phyloP scores from a whole-genome alignment of 768 basidiomycete species.

The Rhodotorula paludigena region DNA sequence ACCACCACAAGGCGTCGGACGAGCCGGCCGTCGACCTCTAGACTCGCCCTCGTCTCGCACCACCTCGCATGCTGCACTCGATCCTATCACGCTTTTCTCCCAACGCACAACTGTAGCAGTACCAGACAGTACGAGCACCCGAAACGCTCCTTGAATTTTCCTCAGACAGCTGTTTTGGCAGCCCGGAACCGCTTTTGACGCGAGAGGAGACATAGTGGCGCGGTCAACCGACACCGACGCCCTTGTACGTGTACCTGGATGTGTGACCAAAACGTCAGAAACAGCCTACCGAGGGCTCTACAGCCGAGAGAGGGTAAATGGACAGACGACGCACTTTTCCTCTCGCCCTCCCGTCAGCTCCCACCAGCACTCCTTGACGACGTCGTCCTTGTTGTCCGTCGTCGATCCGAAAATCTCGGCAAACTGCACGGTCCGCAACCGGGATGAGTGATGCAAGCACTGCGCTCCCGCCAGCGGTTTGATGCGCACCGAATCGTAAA shows the following conservation, averaged over 20 bases:
- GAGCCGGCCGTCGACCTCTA: conserved; percentile 26
- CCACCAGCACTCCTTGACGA: conserved; percentile 34
- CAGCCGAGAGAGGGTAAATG: neutral
- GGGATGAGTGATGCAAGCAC: neutral
- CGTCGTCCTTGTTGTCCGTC: conserved; percentile 25
- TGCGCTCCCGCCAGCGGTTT: neutral
- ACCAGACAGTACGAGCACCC: no score
- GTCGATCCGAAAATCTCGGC: conserved; percentile 1
- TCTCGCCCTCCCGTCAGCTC: conserved; percentile 34
- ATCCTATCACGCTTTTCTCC: neutral
- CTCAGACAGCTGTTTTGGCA: no score
- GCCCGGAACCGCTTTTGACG: no score
- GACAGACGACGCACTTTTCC: neutral
- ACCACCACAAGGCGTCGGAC: conserved; percentile 34
- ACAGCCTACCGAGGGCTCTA: no score
- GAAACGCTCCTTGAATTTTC: no score
- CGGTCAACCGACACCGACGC: neutral
- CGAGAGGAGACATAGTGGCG: no score
- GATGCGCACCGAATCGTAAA: neutral
- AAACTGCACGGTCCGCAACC: neutral
- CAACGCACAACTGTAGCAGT: no score
- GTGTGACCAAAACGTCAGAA: no score
- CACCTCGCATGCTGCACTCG: no score
- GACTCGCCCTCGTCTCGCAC: neutral
- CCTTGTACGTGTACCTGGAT: conserved; percentile 11